Percentiles rank a stretch among this genome's conserved stretches.
Conservation (phyloP, 305 asterid genomes). For the Plantago coronopus region DNA sequence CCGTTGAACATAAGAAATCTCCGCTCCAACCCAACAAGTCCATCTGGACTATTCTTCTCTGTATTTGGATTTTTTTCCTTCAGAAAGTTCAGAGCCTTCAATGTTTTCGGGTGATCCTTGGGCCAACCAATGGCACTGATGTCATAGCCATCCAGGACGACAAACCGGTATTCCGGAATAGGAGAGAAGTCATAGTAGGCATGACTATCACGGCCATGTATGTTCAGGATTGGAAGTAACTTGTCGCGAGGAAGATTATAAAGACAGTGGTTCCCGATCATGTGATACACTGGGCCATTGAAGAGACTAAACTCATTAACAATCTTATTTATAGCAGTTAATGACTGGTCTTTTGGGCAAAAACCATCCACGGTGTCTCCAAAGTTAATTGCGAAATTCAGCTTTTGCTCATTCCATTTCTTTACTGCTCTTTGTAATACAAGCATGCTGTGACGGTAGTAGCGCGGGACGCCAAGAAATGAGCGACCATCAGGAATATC, state of each 20-base stretch:
- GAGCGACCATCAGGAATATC: slow-evolving; percentile 82
- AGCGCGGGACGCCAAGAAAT: slow-evolving; percentile 82
- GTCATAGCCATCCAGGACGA: slow-evolving; percentile 75
- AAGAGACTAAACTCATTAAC: slow-evolving; percentile 44
- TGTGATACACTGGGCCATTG: slow-evolving; percentile 64
- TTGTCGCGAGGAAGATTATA: slow-evolving; percentile 82
- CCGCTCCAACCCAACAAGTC: slow-evolving; percentile 60
- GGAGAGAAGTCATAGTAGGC: slow-evolving; percentile 89
- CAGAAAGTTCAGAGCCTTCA: slow-evolving; percentile 48
- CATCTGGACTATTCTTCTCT: slow-evolving; percentile 71
- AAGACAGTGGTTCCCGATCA: slow-evolving; percentile 88
- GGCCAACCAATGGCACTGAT: slow-evolving; percentile 88
- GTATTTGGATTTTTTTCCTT: slow-evolving; percentile 63
- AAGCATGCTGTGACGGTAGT: slow-evolving; percentile 66
- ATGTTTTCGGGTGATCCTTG: slow-evolving; percentile 54
- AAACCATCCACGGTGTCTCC: slow-evolving; percentile 83
- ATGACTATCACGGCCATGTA: slow-evolving; percentile 27
- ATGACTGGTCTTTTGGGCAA: slow-evolving; percentile 76
- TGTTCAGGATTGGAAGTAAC: slow-evolving; percentile 55
- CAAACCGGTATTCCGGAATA: slow-evolving; percentile 56
- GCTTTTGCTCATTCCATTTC: slow-evolving; percentile 57
- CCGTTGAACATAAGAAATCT: slow-evolving; percentile 92
- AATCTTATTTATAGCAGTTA: slow-evolving; percentile 42
- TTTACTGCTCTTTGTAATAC: slow-evolving; percentile 70
- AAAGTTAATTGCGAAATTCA: slow-evolving; percentile 56